These are phyloP conservation scores for Eimeria tenella DNA, from an alignment of 169 alveolate species.

Conservation along the genomic window DNA sequence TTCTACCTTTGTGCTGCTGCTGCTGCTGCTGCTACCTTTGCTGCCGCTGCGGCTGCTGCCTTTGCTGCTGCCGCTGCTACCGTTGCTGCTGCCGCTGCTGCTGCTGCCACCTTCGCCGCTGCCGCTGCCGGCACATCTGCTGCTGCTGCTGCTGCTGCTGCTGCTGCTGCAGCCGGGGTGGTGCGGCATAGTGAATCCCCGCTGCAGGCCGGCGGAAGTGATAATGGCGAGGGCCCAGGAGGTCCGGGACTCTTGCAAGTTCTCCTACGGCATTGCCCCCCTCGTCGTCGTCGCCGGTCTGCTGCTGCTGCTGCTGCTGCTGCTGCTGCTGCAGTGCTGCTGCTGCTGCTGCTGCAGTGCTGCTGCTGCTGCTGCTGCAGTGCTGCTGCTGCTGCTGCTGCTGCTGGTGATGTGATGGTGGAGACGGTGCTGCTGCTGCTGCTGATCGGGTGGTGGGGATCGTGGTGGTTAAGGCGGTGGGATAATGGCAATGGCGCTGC, in stretches of 20 bases:
- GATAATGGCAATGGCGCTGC: too few relatives aligned
- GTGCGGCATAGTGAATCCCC: conserved; percentile 45
- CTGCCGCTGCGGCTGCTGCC: too few relatives aligned
- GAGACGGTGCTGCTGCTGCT: too few relatives aligned
- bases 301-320: background rate
- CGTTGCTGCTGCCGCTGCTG: background rate
- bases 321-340: background rate
- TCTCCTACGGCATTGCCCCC: conserved; percentile 73
- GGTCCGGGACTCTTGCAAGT: conserved; percentile 67
- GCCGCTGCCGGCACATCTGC: too few relatives aligned
- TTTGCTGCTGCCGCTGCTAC: background rate
- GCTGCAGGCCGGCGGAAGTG: conserved; percentile 65
- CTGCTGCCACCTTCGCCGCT: too few relatives aligned
- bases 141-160: background rate
- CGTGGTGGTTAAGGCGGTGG: too few relatives aligned
- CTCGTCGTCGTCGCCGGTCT: conserved; percentile 58
- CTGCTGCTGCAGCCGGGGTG: conserved; percentile 37
- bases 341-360: too few relatives aligned
- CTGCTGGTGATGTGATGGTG: too few relatives aligned
- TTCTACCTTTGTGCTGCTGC: too few relatives aligned
- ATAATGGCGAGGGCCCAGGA: conserved; percentile 35
- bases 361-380: background rate
- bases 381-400: too few relatives aligned
- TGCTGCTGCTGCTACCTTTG: too few relatives aligned
- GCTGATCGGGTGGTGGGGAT: too few relatives aligned